Evolutionary conservation across 495 filamentous ascomycete species (phyloP).

Genomic region (Podospora conica): DNA sequence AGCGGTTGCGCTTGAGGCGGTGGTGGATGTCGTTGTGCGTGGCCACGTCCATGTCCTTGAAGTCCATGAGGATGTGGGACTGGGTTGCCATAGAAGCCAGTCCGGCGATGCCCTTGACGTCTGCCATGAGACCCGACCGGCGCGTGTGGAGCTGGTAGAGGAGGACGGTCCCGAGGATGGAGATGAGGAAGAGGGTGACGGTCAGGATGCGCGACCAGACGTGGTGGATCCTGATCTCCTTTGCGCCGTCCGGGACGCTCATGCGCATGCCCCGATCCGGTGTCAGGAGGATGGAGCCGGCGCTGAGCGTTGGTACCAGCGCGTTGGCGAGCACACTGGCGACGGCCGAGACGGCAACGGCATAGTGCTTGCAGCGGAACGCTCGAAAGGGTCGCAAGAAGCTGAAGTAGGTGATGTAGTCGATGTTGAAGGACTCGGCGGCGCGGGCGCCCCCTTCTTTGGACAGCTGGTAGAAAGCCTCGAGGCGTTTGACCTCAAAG

Average conservation of each 20-base stretch:
- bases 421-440: constrained; percentile 62
- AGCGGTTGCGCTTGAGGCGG: constrained; percentile 55
- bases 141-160: constrained; percentile 53
- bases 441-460: constrained; percentile 57
- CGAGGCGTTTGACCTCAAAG: constrained; percentile 67
- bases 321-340: constrained; percentile 58
- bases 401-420: constrained; percentile 61
- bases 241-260: constrained; percentile 30
- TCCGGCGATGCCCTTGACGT: constrained; percentile 68
- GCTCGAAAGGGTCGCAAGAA: constrained; percentile 58
- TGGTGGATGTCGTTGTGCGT: constrained; percentile 59
- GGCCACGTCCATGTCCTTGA: constrained; percentile 63
- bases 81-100: constrained; percentile 68
- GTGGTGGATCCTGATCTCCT: constrained; percentile 47
- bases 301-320: constrained; percentile 55
- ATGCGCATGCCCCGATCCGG: constrained; percentile 38
- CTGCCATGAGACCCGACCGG: constrained; percentile 57
- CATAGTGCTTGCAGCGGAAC: constrained; percentile 53
- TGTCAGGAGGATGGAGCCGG: constrained; percentile 49
- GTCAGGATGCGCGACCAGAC: constrained; percentile 59
- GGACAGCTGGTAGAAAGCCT: constrained; percentile 70
- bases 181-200: constrained; percentile 43
- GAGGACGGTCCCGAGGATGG: constrained; percentile 51
- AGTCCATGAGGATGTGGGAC: constrained; percentile 67
- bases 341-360: constrained; percentile 57